Base-by-base conservation (phyloP, 345 rosid genomes). In the Cardamine resedifolia region DNA sequence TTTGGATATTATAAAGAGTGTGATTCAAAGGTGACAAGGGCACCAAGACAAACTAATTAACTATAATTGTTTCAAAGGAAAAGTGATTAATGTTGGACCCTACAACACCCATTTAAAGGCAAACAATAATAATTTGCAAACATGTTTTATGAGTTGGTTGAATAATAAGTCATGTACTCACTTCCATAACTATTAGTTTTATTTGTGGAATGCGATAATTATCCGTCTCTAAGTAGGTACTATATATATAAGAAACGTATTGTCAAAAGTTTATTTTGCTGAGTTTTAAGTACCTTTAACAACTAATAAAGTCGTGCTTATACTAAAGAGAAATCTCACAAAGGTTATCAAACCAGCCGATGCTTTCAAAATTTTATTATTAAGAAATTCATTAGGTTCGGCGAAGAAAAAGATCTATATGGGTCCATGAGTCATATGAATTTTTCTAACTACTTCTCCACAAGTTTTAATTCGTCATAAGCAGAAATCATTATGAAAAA, bases 11-110 rank as follows among this genome's bases (percentile, higher is more conserved):
- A 31, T 55, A 64, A 45, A 56, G 64, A 64, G 58, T 55, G 60
- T 41, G 18, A 24, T 72, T 67, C 31, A 72, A 78, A 74, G 69
- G 72, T 57, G 79, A 58, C 72, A 63, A 52, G 15, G 78, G 78
- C 74, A 60, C 48, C 56, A 52, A 68, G 74, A 68, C 69, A 61
- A 75, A 33, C 74, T 61, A 60, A 61, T 61, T 75, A 68, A 68
- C 19, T 60, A 68, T 66, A 68, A 68, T 60, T 61, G 49, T 43
- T 15, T 59, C 18, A 52, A 60, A 70, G 30, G 57, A 28, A 76
- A 70, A 70, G 66, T 28, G 14, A 38, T 64, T 47, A 76, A 28
- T 30, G 68, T 59, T 71, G 56, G 80, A 51, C 66, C 80, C 77
- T 77, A 77, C 80, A 33, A 58, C 55, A 33, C 64, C 53, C 72